These are phyloP conservation scores for Lentinula boryana DNA, from an alignment of 768 basidiomycete species.

Conservation along the genomic window DNA sequence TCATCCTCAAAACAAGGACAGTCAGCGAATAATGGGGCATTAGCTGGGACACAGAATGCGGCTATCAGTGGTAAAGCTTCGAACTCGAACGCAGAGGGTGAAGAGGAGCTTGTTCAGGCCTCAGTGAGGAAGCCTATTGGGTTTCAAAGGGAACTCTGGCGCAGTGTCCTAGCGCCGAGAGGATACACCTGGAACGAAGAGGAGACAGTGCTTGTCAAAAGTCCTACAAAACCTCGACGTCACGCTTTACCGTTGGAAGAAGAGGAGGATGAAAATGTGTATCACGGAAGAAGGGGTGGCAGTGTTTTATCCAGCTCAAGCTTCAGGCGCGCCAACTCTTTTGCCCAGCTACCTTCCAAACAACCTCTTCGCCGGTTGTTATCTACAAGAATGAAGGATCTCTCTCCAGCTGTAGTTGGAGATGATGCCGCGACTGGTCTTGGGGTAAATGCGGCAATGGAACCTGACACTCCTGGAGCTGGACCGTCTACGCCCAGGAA, in stretches of 20 bases:
- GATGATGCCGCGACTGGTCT: not conserved
- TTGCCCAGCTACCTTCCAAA: conserved; percentile 33
- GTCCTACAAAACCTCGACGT: conserved; percentile 42
- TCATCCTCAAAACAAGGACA: not conserved
- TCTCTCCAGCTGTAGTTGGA: not conserved
- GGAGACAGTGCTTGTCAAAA: conserved; percentile 43
- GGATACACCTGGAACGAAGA: conserved; percentile 60
- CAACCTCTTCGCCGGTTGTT: not conserved
- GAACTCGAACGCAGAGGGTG: conserved; percentile 39
- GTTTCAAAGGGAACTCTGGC: conserved; percentile 34
- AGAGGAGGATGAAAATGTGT: not conserved
- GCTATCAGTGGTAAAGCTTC: not conserved
- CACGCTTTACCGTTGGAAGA: conserved; percentile 10
- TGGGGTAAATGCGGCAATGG: not conserved
- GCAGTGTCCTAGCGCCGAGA: conserved; percentile 56
- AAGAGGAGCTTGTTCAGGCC: conserved; percentile 34
- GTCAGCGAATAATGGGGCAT: not conserved
- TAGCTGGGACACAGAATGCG: not conserved
- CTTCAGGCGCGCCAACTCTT: conserved; percentile 62
- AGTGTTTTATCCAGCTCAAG: conserved; percentile 24
- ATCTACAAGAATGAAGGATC: not conserved
- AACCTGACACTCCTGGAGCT: conserved; percentile 1
- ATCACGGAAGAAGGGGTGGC: not conserved
- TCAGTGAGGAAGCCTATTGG: conserved; percentile 39
- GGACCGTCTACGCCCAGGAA: not conserved